Base-by-base conservation (phyloP, 352 stramenopile species). In the Globisporangium okanoganense region DNA sequence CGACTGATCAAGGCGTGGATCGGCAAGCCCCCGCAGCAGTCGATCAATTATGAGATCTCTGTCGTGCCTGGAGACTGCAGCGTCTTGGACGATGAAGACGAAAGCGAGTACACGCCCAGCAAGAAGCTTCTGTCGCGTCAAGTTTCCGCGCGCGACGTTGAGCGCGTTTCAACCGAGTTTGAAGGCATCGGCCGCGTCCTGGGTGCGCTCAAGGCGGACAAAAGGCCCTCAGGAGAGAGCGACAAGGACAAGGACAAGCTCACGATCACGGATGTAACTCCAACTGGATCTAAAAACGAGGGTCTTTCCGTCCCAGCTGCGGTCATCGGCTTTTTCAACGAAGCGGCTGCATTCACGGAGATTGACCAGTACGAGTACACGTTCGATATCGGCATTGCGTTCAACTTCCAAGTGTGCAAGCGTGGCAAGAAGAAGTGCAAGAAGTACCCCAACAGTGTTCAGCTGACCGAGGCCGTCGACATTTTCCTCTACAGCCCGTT, bases 401-500 rank as follows among this genome's bases (percentile, higher is more conserved):
- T 59, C 25, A 67, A 62, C 25, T 67, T 67, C 29, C 44, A 43
- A 6, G 55, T 78, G 24, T 78, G 70, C 52, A 36, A 64, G 18
- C 56, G 53, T 5, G 47, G 58, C 20, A 41, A 58, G 22, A 72
- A 44, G 33, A 71, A 62, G 36, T 52, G 54, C 25, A 51, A 61
- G 36, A 43, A 55, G 10, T 84, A 68, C 51, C 55, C 71, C 24
- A 73, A 79, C 31, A 75, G 60, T 49, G 63, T 86, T 54, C 24
- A 72, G 24, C 51, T 88, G 8, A 12, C 51, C 6, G 58, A 82
- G 10, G 50, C 43, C 0, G 67, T 75, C 1, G 75, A 88, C 25
- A 56, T 90, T 40, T 88, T 80, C 65, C 69, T 83, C 67, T 88
- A 85, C 71, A 86, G 87, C 33, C 78, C 81, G 52, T 83, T 85